Percentiles rank a stretch among this genome's conserved stretches.
phyloP scores from a whole-genome alignment of 768 basidiomycete genomes.

The Lactifluus pinguis region DNA sequence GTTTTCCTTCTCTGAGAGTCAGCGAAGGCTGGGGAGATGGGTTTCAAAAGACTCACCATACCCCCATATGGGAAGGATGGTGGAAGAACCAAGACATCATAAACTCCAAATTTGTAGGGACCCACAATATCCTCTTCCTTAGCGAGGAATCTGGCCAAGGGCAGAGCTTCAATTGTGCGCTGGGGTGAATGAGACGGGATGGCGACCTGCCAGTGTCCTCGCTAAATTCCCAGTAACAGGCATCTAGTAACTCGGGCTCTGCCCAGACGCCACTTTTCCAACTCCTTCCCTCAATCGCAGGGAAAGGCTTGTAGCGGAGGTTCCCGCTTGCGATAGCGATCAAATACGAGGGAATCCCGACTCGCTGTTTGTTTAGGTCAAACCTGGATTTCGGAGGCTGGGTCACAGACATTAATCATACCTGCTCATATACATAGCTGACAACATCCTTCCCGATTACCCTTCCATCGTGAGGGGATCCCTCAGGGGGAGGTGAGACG shows the following conservation, averaged over 20 bases:
- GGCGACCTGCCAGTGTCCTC: constrained; percentile 70
- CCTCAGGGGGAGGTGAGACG: constrained; percentile 62
- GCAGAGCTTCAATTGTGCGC: background rate
- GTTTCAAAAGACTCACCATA: constrained; percentile 42
- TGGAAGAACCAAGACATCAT: constrained; percentile 83
- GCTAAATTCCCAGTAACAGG: constrained; percentile 79
- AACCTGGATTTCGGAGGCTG: background rate
- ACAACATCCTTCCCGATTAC: constrained; percentile 64
- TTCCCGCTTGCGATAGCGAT: constrained; percentile 87
- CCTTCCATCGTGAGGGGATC: constrained; percentile 65
- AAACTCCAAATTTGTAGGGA: constrained; percentile 78
- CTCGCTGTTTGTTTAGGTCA: constrained; percentile 38
- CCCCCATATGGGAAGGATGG: constrained; percentile 92
- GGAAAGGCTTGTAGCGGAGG: constrained; percentile 62
- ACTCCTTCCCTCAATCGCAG: constrained; percentile 45
- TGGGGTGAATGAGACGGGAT: background rate
- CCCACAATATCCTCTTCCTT: constrained; percentile 68
- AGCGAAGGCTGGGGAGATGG: constrained; percentile 4
- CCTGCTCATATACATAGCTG: constrained; percentile 72
- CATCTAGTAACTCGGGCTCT: constrained; percentile 74
- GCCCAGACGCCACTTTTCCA: constrained; percentile 90
- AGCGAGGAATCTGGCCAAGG: constrained; percentile 51
- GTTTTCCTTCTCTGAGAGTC: constrained; percentile 54
- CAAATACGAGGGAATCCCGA: constrained; percentile 86
- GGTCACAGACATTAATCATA: constrained; percentile 23